phyloP scores from a whole-genome alignment of 805 yeast species.

The Metschnikowia lachancei region DNA sequence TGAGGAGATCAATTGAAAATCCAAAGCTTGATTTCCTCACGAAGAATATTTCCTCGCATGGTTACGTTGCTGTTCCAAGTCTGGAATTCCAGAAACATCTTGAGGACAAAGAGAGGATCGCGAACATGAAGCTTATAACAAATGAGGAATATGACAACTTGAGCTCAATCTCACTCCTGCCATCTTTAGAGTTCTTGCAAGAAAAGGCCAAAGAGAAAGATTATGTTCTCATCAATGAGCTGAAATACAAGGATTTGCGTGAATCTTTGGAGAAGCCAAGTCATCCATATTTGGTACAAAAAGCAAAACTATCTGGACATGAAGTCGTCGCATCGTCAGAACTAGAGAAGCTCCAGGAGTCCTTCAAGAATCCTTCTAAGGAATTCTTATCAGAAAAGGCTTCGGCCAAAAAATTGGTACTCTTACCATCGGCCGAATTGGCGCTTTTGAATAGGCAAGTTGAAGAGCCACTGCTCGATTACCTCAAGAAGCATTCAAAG shows the following conservation, averaged over 20 bases:
- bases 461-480: constrained; percentile 14
- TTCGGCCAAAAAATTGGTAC: constrained; percentile 1
- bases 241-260: constrained; percentile 17
- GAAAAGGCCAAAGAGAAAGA: constrained; percentile 18
- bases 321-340: constrained; percentile 10
- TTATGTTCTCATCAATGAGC: constrained; percentile 13
- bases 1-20: constrained; percentile 18
- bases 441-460: constrained; percentile 8
- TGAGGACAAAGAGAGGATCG: constrained; percentile 30
- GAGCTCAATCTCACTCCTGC: constrained; percentile 6
- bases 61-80: constrained; percentile 21
- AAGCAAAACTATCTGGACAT: constrained; percentile 13
- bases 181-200: constrained; percentile 17
- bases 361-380: constrained; percentile 4
- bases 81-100: constrained; percentile 25
- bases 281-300: constrained; percentile 13
- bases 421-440: constrained; percentile 12
- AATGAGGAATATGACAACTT: constrained; percentile 20
- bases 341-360: constrained; percentile 13
- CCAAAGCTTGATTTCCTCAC: constrained; percentile 23
- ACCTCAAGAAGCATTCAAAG: constrained; percentile 10
- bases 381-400: constrained; percentile 14
- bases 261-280: constrained; percentile 19
- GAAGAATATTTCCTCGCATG: constrained; percentile 16
- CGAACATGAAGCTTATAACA: constrained; percentile 21